Evolutionary conservation across 768 basidiomycete genomes (phyloP), one percentile per base, ranked within the genome.

Genomic region (Leucocoprinus leucothites): DNA sequence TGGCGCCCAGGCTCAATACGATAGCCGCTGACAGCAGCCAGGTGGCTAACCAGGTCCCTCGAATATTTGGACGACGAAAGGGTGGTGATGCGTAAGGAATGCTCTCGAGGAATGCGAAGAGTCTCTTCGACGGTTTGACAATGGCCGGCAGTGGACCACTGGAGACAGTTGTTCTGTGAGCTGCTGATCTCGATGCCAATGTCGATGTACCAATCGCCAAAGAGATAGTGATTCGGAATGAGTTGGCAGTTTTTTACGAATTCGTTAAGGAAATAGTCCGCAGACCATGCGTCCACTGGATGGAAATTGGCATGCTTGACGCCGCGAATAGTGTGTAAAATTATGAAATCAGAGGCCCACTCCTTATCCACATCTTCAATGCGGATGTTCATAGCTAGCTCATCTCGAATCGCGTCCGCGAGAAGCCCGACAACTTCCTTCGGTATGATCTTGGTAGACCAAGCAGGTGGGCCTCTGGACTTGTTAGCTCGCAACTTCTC

Each of bases 21-120:
- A n/a, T n/a, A 73, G 0, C 71, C 72, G 7, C 68, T 65, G 24
- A 73, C 57, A 0, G 57, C 59, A 0, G 67, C 60, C 3, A 73
- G 53, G 24, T 71, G 69, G 2, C 67, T 67, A 0, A 54, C 59
- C 9, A 69, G 34, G 43, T 74, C 71, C 1, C 64, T 54, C 0
- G 57, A 45, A 34, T 69, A 69, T 1, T 64, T 55, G 0, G 56
- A 52, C 34, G 67, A 68, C 0, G 62, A 57, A 0, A 61, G 34
- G 2, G 21, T 21, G 1, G 67, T 70, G 9, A 72, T 62, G 0
- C 60, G 51, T 14, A 44, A 1, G 0, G 70, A 67, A 3, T 57
- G 24, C 9, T n/a, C 5, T 1, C 60, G 48, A 1, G 24, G 11
- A 11, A 31, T 31, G 11, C 11, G 31, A 31, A 31, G 31, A 11